Evolutionary conservation across 768 basidiomycete genomes (phyloP).

Genomic region (Candolleomyces efflorescens): DNA sequence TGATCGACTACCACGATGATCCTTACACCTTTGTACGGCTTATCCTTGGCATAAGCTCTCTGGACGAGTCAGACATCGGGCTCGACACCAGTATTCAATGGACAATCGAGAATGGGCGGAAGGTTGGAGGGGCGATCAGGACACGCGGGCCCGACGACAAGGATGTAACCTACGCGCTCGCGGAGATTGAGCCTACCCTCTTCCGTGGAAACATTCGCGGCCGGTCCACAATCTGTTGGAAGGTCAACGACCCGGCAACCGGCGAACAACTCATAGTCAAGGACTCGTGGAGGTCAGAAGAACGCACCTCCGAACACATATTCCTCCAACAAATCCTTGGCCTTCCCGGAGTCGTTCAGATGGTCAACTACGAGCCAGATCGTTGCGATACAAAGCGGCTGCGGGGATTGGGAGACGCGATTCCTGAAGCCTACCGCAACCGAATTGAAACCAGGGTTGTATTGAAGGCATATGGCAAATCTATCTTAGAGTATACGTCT

Average conservation of each 20-base stretch:
- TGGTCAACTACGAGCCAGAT: not conserved
- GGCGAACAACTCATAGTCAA: not conserved
- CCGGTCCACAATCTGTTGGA: not conserved
- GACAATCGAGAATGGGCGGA: not conserved
- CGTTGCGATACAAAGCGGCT: not conserved
- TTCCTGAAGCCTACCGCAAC: not conserved
- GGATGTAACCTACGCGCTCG: not conserved
- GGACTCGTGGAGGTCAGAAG: not conserved
- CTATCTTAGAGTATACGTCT: conserved; percentile 1
- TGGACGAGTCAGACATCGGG: not conserved
- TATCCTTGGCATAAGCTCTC: not conserved
- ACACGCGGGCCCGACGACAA: not conserved
- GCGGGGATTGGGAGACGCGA: too few relatives aligned
- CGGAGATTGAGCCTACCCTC: not conserved
- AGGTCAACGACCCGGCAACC: not conserved
- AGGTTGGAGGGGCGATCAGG: not conserved
- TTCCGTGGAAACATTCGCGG: too few relatives aligned
- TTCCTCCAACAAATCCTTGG: not conserved
- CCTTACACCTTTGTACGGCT: not conserved
- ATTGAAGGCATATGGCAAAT: conserved; percentile 8
- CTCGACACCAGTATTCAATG: not conserved
- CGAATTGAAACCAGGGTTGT: not conserved
- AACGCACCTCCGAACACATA: not conserved
- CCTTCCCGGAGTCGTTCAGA: not conserved
- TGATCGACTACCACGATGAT: not conserved